Conservation (phyloP, 2,329 filamentous ascomycete genomes). For the Chrysoporthe puriensis region DNA sequence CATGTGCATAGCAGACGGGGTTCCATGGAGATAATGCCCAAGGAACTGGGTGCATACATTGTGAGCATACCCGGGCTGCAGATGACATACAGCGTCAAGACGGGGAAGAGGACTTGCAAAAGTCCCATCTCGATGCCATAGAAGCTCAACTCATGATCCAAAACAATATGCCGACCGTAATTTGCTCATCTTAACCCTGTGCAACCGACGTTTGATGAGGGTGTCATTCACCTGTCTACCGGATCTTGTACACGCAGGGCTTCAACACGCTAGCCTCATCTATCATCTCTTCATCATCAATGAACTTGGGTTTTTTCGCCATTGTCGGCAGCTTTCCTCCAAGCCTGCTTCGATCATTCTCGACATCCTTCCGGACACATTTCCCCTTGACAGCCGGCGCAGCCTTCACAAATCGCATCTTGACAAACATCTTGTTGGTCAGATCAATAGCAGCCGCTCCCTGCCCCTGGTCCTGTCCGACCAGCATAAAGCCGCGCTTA, state of each 20-base stretch:
- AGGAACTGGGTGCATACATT: background rate
- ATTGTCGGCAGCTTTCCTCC: constrained; percentile 33
- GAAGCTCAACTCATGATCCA: background rate
- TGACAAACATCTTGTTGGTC: constrained; percentile 97
- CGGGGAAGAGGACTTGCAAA: background rate
- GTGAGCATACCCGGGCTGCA: constrained; percentile 10
- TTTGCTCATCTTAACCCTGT: background rate
- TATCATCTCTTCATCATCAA: constrained; percentile 62
- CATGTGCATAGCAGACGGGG: constrained; percentile 27
- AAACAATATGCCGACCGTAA: background rate
- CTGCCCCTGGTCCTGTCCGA: constrained; percentile 67
- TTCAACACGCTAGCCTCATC: constrained; percentile 75
- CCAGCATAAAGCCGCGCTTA: constrained; percentile 83
- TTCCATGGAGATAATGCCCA: constrained; percentile 12
- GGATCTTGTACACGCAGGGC: constrained; percentile 93
- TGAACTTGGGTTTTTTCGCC: constrained; percentile 56
- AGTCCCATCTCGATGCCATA: constrained; percentile 12
- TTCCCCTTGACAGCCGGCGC: constrained; percentile 76
- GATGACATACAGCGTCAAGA: constrained; percentile 8
- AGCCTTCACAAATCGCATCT: constrained; percentile 93
- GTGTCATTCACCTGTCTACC: constrained; percentile 49
- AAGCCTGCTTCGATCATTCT: constrained; percentile 48
- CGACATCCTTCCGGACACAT: constrained; percentile 66
- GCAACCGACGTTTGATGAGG: background rate
- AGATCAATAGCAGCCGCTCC: constrained; percentile 70